Evolutionary conservation across 352 stramenopile genomes (phyloP), one percentile per base, ranked within the genome.

Genomic region (Globisporangium polare): DNA sequence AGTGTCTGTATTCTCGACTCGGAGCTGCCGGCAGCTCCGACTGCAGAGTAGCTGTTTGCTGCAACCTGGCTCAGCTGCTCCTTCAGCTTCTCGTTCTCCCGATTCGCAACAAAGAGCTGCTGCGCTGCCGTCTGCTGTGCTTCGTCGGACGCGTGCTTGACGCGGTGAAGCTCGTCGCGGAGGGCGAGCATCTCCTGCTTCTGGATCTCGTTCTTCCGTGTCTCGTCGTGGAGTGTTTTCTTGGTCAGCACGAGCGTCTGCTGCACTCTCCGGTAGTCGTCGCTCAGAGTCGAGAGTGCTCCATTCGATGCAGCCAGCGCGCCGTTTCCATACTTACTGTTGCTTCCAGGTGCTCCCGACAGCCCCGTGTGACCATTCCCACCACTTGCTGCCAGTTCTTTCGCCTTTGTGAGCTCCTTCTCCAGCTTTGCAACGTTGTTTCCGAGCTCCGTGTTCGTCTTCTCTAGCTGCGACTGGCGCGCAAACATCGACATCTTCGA

Each of bases 161-260:
- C 58, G 26, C 73, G 74, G 43, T 64, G 73, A 37, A 94, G 62
- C 52, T 93, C 82, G 35, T 78, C 65, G 2, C 54, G 73, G 39
- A 93, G 58, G n/a, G 62, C 71, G 6, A 75, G 37, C 2, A 88
- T 75, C 62, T 94, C 83, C 29, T 91, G 83, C 20, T 83, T 74
- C 26, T 89, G 82, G 51, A 86, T 70, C 56, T 88, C 77, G 12
- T 72, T 88, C 59, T 82, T 88, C 18, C 74, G 73, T 9, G 68
- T 73, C 45, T 92, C 83, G 20, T 94, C 86, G 22, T 91, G 82
- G 6, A 94, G 58, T 13, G 69, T 68, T 61, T 94, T 94, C 70
- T 93, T 94, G 5, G 79, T 83, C 10, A 83, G 50, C 26, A 89
- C 63, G 18, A 92, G 66, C 52, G 74, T 77, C 41, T 91, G 80